Percentiles rank a stretch among this genome's conserved stretches.
These are phyloP conservation scores for Pseudogymnoascus sp. DNA, from an alignment of 2,329 filamentous ascomycete species.

Conservation along the genomic window DNA sequence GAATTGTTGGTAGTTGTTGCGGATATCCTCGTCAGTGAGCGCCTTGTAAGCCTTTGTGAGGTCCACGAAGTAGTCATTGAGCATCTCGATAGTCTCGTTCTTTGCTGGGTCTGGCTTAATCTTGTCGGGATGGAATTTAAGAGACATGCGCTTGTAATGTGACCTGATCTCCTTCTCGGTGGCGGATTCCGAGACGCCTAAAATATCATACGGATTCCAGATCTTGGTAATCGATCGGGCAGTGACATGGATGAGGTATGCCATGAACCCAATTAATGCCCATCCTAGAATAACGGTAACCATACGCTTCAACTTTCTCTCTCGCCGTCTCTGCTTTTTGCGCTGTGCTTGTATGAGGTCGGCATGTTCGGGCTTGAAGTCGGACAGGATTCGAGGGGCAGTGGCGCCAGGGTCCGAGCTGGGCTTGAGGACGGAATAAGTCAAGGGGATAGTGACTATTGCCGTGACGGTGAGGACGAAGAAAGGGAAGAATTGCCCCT, in stretches of 20 bases:
- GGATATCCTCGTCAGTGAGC: conserved; percentile 91
- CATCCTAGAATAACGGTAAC: conserved; percentile 70
- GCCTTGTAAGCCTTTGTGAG: conserved; percentile 97
- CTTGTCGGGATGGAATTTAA: conserved; percentile 91
- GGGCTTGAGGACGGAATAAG: conserved; percentile 77
- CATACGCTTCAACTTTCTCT: conserved; percentile 79
- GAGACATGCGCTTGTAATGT: conserved; percentile 77
- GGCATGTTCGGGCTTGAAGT: conserved; percentile 73
- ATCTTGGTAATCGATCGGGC: conserved; percentile 64
- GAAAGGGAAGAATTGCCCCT: conserved; percentile 98
- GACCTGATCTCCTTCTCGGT: conserved; percentile 87
- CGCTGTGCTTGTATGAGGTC: conserved; percentile 76
- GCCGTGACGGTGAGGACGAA: conserved; percentile 88
- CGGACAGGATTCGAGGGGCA: conserved; percentile 71
- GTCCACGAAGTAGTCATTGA: conserved; percentile 88
- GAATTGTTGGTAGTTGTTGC: conserved; percentile 93
- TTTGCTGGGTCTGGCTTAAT: conserved; percentile 70
- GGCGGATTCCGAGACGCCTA: conserved; percentile 77
- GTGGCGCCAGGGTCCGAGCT: conserved; percentile 69
- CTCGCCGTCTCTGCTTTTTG: conserved; percentile 79
- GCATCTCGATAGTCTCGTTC: conserved; percentile 77
- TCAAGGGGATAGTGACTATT: conserved; percentile 82
- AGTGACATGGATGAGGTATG: conserved; percentile 80
- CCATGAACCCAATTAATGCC: conserved; percentile 78
- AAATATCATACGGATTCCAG: conserved; percentile 95